Evolutionary conservation across 164 flowering plant species (phyloP), one percentile per base, ranked within the genome.

Genomic region (Aristolochia californica): DNA sequence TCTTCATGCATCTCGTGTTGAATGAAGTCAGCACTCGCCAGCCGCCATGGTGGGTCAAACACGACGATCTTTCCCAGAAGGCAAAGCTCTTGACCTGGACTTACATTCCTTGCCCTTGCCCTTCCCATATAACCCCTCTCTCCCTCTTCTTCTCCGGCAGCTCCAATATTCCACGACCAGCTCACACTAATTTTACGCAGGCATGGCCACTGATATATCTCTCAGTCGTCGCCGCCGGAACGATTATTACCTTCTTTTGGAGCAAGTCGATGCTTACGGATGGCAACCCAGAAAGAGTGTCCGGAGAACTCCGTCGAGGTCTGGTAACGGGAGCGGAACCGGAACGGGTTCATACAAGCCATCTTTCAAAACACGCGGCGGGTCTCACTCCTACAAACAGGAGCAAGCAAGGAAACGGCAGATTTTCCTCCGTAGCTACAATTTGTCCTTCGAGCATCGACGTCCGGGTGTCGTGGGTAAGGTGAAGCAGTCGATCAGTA

Each of bases 391-490:
- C 15, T 50, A 50, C 54, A 50, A 26, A 10, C 23, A 11, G 54
- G 54, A 50, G 16, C 23, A 26, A 5, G 54, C 54, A 1, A 23
- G 26, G 54, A 50, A 50, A 10, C 23, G 54, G 54, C 54, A 50
- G 54, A 50, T 50, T 27, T 50, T 50, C 27, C 54, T 50, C 27
- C 23, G 27, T 14, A 10, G 54, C 14, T 50, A 50, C 27, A 50
- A 50, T 2, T 50, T 50, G 54, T 50, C 54, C 10, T 50, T 50
- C 26, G 54, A 22, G 54, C 15, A 20, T 2, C 54, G 26, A 27
- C 23, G 54, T 24, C 54, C 20, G 15, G 14, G 16, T 2, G 54
- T 50, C 16, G 16, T 13, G 54, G 27, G 54, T 12, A 50, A 15
- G 27, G 27, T 50, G 23, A 22, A 23, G 27, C 22, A 23, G 27